A percentile compares a stretch with the other conserved stretches of the same genome.
These are phyloP conservation scores for Komagataella phaffii DNA, from an alignment of 805 yeast species.

Conservation along the genomic window DNA sequence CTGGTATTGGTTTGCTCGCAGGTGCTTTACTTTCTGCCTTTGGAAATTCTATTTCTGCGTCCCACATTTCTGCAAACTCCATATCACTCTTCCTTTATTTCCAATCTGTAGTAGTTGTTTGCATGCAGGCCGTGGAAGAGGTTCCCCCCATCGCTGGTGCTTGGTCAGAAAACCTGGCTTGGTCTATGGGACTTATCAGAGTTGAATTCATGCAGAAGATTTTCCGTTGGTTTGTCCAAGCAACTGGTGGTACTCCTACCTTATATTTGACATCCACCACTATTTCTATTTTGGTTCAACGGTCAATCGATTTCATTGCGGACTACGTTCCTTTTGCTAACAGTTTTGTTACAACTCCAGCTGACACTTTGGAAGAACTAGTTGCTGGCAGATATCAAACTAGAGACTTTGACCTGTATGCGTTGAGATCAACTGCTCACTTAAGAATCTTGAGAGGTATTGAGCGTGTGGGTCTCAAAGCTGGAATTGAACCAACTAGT, in stretches of 20 bases:
- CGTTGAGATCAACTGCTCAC: conserved; percentile 37
- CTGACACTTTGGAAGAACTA: neutral
- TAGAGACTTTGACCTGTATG: conserved; percentile 15
- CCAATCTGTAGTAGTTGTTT: conserved; percentile 74
- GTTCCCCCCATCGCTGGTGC: conserved; percentile 89
- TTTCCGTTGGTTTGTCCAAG: conserved; percentile 72
- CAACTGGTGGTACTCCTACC: conserved; percentile 83
- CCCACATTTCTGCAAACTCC: conserved; percentile 79
- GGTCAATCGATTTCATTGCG: conserved; percentile 25
- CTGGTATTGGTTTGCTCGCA: conserved; percentile 74
- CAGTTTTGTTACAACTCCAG: conserved; percentile 4
- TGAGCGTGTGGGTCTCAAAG: conserved; percentile 64
- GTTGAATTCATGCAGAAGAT: conserved; percentile 73
- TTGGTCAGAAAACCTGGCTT: conserved; percentile 84
- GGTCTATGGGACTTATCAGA: conserved; percentile 89
- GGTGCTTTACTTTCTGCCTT: conserved; percentile 76
- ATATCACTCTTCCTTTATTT: conserved; percentile 75
- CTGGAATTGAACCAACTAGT: conserved; percentile 71
- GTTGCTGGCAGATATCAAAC: conserved; percentile 3
- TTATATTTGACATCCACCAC: conserved; percentile 49
- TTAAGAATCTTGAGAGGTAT: conserved; percentile 77
- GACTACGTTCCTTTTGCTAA: conserved; percentile 8
- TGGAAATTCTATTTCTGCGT: conserved; percentile 83
- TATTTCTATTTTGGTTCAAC: conserved; percentile 62
- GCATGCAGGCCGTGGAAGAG: conserved; percentile 74